Evolutionary conservation across 768 basidiomycete genomes (phyloP), one percentile per base, ranked within the genome.

Genomic region (Podaxis sp.): DNA sequence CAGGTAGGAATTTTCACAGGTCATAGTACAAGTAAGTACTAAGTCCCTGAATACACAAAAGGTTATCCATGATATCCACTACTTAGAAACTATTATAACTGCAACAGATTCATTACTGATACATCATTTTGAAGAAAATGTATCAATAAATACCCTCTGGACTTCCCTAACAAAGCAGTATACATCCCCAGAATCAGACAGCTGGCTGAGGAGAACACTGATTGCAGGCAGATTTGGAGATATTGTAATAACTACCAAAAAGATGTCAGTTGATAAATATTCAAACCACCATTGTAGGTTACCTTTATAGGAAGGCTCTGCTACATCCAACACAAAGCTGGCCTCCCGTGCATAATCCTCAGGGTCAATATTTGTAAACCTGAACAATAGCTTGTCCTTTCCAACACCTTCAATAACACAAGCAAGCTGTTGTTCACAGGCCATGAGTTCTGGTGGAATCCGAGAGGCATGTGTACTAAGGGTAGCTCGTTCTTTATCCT

Each of bases 341-440:
- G 87, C 92, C 66, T 93, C 91, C 33, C 83, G 78, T 8, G 84
- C 78, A 2, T 79, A 78, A 51, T 89, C 83, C 2, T 74, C 66
- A 4, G 80, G 77, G 68, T 93, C 89, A 40, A 95, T 70, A 60
- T 84, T 75, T 10, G 82, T 81, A 72, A 95, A 95, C 4, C 87
- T 86, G 59, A 95, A 77, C 51, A 95, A 81, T 20, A 95, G 80
- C 52, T 85, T 82, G 71, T 91, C 88, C 38, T 78, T 79, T 68
- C 87, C 86, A 46, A 95, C 83, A 41, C 93, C 93, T 72, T 95
- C 92, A n/a, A 95, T 82, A 15, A 80, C 74, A 71, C 87, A 90
- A 15, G 82, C 81, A 36, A 92, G 75, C 37, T 77, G 74, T 6
- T 78, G 77, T 75, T 91, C 87, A 66, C 83, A 83, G 13, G 75